Evolutionary conservation across 495 filamentous ascomycete species (phyloP).

Genomic region (Aspergillus campestris): DNA sequence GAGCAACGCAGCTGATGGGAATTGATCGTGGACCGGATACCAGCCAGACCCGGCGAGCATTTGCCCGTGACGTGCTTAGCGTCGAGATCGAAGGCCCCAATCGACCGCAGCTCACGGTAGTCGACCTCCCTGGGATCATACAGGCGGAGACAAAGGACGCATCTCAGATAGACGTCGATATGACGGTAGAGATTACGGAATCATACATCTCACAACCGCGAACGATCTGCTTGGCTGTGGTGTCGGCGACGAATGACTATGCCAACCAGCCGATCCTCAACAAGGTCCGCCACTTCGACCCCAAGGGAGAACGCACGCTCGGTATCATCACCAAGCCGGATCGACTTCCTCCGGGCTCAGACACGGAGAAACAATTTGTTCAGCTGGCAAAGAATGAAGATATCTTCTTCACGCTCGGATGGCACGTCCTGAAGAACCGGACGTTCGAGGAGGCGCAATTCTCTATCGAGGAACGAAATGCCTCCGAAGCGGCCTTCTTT

Average conservation of each 20-base stretch:
- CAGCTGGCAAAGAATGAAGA: too few species aligned
- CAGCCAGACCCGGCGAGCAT: not conserved
- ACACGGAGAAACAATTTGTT: too few species aligned
- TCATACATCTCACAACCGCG: not conserved
- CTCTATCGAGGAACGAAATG: slow-evolving; percentile 8
- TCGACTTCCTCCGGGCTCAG: too few species aligned
- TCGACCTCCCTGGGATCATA: not conserved
- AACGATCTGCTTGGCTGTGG: not conserved
- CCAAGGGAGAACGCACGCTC: too few species aligned
- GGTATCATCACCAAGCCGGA: too few species aligned
- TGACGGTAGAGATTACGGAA: not conserved
- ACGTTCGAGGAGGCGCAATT: not conserved
- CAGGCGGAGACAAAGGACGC: not conserved
- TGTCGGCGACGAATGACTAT: not conserved
- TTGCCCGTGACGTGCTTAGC: not conserved
- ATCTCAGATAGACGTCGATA: not conserved
- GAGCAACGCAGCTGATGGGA: not conserved
- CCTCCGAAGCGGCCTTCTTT: slow-evolving; percentile 6
- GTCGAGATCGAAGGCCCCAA: not conserved
- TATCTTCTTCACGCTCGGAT: too few species aligned
- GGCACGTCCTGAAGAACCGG: slow-evolving; percentile 19
- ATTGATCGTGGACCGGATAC: not conserved
- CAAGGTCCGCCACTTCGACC: not conserved
- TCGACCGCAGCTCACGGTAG: not conserved
- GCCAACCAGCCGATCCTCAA: not conserved